A percentile compares a stretch with the other conserved stretches of the same genome.
These are phyloP conservation scores for Eucalyptus pauciflora DNA, from an alignment of 345 rosid genomes.

Conservation along the genomic window DNA sequence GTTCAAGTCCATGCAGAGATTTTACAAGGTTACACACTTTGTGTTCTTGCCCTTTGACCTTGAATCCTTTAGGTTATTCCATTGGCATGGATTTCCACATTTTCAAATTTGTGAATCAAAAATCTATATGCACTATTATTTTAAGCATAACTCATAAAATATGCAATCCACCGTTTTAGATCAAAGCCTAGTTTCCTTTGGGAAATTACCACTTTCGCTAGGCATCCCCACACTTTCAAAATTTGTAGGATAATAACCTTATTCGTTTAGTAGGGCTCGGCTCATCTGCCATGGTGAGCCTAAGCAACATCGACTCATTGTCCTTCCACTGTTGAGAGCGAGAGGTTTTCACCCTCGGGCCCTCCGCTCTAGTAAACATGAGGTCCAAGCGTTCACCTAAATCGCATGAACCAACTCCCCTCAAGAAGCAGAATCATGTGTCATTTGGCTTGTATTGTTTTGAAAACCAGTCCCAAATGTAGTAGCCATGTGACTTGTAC, in stretches of 20 bases:
- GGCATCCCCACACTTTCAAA: background rate
- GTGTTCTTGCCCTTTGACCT: background rate
- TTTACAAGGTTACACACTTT: background rate
- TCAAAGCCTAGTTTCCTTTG: background rate
- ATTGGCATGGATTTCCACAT: background rate
- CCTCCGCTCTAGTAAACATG: too few species aligned
- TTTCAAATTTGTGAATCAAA: background rate
- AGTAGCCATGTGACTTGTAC: background rate
- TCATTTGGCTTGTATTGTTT: background rate
- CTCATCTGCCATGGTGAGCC: too few species aligned
- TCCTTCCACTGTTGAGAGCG: too few species aligned
- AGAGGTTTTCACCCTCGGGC: too few species aligned
- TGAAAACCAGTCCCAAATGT: background rate
- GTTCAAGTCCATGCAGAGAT: background rate
- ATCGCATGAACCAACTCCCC: background rate
- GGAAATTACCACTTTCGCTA: background rate
- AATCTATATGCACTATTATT: rapidly evolving
- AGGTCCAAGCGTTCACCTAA: background rate
- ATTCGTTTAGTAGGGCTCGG: too few species aligned
- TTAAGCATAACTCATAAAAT: too few species aligned
- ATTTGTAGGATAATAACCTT: background rate
- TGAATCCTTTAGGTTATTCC: background rate
- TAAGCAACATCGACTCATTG: too few species aligned
- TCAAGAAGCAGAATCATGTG: background rate
- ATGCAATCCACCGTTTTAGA: background rate